Base-by-base conservation (phyloP, 2,329 filamentous ascomycete species). In the Diaporthe velutina region DNA sequence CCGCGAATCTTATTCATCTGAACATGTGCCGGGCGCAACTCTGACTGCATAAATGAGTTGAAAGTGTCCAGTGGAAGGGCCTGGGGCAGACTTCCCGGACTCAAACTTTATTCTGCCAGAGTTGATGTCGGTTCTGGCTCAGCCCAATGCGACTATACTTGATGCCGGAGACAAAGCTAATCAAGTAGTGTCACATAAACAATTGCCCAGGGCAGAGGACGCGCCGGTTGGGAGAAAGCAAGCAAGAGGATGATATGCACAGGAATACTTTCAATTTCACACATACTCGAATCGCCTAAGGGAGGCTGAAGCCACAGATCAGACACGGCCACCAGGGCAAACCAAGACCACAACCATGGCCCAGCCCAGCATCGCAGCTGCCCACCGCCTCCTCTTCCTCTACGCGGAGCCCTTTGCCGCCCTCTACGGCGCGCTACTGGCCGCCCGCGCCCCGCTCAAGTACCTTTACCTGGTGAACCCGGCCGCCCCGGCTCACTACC, bases 391-490 rank as follows among this genome's bases (percentile, higher is more conserved):
- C 35, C 33, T 72, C 50, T 73, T 77, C 61, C 71, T 73, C n/a
- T 77, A 76, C 71, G 45, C 75, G 2, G 77, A 78, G 54, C 77
- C 77, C 17, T 42, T 74, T 42, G 58, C 67, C 28, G 76, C 75
- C 54, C 67, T 58, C 61, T 50, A 54, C 28, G 64, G 61, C 57
- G 77, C 78, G 38, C 78, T 78, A 25, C 64, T 80, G 9, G 79
- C 79, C 75, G 52, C 57, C 17, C 70, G 64, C 68, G 50, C 70
- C 12, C 75, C 77, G n/a, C 45, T 64, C 57, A 50, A 77, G 35
- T 64, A 72, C 76, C 73, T 79, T 35, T 66, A 74, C 50, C 60
- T 75, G 30, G 74, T 66, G 61, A 68, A 72, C 17, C 57, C 75
- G 17, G 33, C 42, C n/a, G 67, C 73, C 25, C 35, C 73, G 60